Percentiles rank a stretch among this genome's conserved stretches.
Conservation (phyloP, 441 rosid species). For the Adansonia madagascariensis region DNA sequence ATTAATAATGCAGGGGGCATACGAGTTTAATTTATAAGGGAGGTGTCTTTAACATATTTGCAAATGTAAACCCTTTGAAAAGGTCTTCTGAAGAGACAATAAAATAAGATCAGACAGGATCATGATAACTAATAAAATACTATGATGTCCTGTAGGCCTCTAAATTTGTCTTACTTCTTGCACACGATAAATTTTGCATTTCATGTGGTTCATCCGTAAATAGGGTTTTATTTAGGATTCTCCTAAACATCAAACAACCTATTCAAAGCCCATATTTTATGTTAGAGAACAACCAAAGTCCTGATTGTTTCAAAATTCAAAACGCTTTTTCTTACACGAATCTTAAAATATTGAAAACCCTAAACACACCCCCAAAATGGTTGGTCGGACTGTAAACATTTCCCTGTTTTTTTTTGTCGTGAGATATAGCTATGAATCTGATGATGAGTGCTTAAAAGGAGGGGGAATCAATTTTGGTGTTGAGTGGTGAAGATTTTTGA, state of each 20-base stretch:
- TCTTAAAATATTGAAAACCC: conserved; percentile 12
- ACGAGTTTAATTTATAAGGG: not conserved
- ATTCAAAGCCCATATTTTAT: not conserved
- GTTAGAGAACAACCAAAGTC: not conserved
- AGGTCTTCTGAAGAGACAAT: not conserved
- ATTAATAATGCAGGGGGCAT: not conserved
- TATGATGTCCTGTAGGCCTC: not conserved
- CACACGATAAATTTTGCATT: not conserved
- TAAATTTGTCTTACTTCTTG: conserved; percentile 12
- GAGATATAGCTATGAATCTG: not conserved
- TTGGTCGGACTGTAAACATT: not conserved
- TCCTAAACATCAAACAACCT: conserved; percentile 19
- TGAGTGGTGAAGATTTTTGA: conserved; percentile 43
- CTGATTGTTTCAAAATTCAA: not conserved
- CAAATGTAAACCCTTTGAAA: not conserved
- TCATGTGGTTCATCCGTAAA: not conserved
- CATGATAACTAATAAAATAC: not conserved
- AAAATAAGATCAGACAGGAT: not conserved
- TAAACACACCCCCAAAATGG: not conserved
- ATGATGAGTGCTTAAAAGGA: not conserved
- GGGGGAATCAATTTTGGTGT: conserved; percentile 22
- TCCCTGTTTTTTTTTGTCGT: not conserved
- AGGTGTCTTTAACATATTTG: not conserved
- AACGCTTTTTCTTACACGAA: not conserved
- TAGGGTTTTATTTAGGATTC: conserved; percentile 23